Evolutionary conservation across 2,329 filamentous ascomycete species (phyloP).

Genomic region (Diaporthe caulivora): DNA sequence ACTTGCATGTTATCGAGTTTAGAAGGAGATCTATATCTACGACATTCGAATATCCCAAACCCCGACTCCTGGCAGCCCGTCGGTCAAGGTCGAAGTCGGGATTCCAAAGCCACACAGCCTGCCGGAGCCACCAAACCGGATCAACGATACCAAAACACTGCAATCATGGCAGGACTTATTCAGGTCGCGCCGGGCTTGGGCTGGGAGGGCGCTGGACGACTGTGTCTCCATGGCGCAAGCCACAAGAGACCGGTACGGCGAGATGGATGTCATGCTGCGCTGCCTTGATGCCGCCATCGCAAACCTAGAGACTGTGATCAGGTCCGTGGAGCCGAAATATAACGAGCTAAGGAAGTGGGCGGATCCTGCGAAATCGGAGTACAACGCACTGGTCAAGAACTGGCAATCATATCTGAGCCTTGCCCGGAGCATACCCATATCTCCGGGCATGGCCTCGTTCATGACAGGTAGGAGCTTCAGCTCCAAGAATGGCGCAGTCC

Average conservation of each 20-base stretch:
- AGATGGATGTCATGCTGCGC: slow-evolving; percentile 81
- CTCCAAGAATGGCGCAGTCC: slow-evolving; percentile 56
- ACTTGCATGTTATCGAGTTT: slow-evolving; percentile 28
- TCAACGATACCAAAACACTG: slow-evolving; percentile 83
- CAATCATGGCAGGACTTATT: slow-evolving; percentile 92
- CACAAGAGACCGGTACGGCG: slow-evolving; percentile 75
- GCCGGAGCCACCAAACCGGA: slow-evolving; percentile 82
- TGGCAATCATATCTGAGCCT: slow-evolving; percentile 79
- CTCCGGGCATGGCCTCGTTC: slow-evolving; percentile 74
- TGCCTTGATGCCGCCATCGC: slow-evolving; percentile 87
- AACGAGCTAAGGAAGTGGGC: slow-evolving; percentile 79
- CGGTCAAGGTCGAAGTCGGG: slow-evolving; percentile 60
- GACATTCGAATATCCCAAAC: slow-evolving; percentile 81
- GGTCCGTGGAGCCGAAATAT: slow-evolving; percentile 78
- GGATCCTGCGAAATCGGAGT: slow-evolving; percentile 75
- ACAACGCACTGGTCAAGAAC: slow-evolving; percentile 70
- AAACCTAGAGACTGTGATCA: slow-evolving; percentile 83
- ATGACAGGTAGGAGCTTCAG: slow-evolving; percentile 66
- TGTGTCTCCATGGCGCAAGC: slow-evolving; percentile 74
- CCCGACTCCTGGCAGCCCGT: slow-evolving; percentile 58
- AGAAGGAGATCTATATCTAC: slow-evolving; percentile 94
- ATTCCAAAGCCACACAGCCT: slow-evolving; percentile 67
- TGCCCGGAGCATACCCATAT: slow-evolving; percentile 74
- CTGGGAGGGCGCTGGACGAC: slow-evolving; percentile 75
- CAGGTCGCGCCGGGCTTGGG: slow-evolving; percentile 84